These are phyloP conservation scores for Aureobasidium namibiae DNA, from an alignment of 2,329 filamentous ascomycete species.

Conservation along the genomic window DNA sequence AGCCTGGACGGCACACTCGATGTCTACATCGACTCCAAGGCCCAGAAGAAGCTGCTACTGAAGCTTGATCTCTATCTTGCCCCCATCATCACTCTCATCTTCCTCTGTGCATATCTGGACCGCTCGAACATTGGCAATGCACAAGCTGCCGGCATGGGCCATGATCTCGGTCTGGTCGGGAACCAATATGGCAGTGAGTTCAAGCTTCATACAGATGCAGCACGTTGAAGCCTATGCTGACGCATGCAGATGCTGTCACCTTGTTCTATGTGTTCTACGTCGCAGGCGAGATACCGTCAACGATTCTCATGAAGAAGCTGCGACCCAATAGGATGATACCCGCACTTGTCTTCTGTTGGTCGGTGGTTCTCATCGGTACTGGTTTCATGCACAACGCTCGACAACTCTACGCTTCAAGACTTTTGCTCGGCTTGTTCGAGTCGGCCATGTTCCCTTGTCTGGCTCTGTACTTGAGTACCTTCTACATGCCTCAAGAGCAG, in stretches of 20 bases:
- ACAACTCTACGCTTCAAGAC: conserved; percentile 57
- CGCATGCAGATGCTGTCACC: conserved; percentile 25
- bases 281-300: conserved; percentile 36
- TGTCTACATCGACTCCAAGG: conserved; percentile 7
- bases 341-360: conserved; percentile 53
- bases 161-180: conserved; percentile 51
- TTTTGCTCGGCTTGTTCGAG: conserved; percentile 61
- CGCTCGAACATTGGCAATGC: conserved; percentile 56
- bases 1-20: not conserved
- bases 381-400: conserved; percentile 60
- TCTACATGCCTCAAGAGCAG: conserved; percentile 66
- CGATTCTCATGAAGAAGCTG: conserved; percentile 39
- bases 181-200: conserved; percentile 55
- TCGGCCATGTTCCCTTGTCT: conserved; percentile 61
- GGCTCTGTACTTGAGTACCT: conserved; percentile 59
- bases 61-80: conserved; percentile 59
- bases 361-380: conserved; percentile 59
- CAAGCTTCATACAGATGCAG: not conserved
- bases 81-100: conserved; percentile 59
- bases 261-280: conserved; percentile 40
- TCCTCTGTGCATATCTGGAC: conserved; percentile 69
- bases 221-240: not conserved
- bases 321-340: conserved; percentile 43
- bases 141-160: conserved; percentile 54
- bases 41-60: conserved; percentile 49